Conservation (phyloP, 768 basidiomycete genomes). For the Pulveroboletus sp. region DNA sequence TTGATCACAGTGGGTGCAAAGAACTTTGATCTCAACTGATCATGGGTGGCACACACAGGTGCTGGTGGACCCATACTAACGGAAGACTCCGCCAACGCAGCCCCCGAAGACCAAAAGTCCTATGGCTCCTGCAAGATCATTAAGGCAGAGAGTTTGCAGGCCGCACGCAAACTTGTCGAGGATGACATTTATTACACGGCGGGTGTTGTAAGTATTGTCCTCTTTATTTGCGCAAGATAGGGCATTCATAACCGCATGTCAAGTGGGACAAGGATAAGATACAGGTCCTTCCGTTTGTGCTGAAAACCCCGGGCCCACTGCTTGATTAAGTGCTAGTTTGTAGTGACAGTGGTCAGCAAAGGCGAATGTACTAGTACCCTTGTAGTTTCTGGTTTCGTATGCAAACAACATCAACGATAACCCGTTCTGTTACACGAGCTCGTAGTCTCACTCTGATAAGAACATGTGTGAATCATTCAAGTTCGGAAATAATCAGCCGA, state of each 20-base stretch:
- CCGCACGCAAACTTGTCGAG: slow-evolving; percentile 27
- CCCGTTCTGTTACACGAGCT: too few relatives aligned
- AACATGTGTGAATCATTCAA: too few relatives aligned
- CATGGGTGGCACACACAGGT: slow-evolving; percentile 34
- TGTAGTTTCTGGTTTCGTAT: too few relatives aligned
- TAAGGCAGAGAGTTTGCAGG: slow-evolving; percentile 54
- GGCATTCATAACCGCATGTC: neutral
- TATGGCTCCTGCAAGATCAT: slow-evolving; percentile 56
- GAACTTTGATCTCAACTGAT: slow-evolving; percentile 10
- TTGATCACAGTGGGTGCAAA: neutral
- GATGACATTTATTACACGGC: slow-evolving; percentile 21
- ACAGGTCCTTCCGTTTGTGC: slow-evolving; percentile 45
- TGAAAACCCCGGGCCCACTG: slow-evolving; percentile 23
- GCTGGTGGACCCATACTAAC: slow-evolving; percentile 54
- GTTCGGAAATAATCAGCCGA: too few relatives aligned
- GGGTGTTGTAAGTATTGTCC: slow-evolving; percentile 22
- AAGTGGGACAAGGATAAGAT: slow-evolving; percentile 63
- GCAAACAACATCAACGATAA: too few relatives aligned
- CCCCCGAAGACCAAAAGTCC: slow-evolving; percentile 51
- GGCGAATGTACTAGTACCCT: too few relatives aligned
- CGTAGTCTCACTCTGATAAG: too few relatives aligned
- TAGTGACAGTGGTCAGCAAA: too few relatives aligned
- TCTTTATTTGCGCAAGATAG: neutral
- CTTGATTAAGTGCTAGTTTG: slow-evolving; percentile 4
- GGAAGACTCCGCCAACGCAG: slow-evolving; percentile 51